A percentile compares a stretch with the other conserved stretches of the same genome.
Evolutionary conservation across 306 rosid species (phyloP).

Genomic region (Phaseolus lunatus): DNA sequence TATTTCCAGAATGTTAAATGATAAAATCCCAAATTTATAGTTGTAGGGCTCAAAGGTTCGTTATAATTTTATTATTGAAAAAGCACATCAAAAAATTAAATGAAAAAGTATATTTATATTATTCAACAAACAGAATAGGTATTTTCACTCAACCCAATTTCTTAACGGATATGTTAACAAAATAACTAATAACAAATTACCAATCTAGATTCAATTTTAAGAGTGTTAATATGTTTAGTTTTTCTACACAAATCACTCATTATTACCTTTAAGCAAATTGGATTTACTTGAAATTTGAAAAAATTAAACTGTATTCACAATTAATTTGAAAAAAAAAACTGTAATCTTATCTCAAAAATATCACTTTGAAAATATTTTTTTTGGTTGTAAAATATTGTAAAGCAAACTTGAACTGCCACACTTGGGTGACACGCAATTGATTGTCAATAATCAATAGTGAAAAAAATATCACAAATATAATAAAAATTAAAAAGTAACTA

Average conservation of each 20-base stretch:
- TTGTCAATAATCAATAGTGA: conserved; percentile 16
- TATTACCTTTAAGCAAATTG: no score
- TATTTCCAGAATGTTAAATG: no score
- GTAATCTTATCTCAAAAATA: background rate
- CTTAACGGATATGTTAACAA: no score
- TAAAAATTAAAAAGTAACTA: background rate
- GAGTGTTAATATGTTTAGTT: background rate
- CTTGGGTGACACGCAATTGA: background rate
- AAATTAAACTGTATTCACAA: background rate
- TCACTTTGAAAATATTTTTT: background rate
- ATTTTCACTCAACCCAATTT: no score
- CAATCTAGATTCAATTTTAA: background rate
- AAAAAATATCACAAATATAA: conserved; percentile 3
- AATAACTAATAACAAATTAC: background rate
- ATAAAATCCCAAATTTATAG: no score
- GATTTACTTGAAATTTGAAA: background rate
- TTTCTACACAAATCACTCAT: background rate
- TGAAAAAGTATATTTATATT: no score
- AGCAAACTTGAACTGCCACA: background rate
- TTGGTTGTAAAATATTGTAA: background rate
- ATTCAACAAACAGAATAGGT: no score
- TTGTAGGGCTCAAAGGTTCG: no score
- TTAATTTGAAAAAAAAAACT: background rate
- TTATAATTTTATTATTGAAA: no score
- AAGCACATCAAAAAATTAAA: no score